These are phyloP conservation scores for Cordyceps sp. DNA, from an alignment of 2,329 filamentous ascomycete genomes.

Conservation along the genomic window DNA sequence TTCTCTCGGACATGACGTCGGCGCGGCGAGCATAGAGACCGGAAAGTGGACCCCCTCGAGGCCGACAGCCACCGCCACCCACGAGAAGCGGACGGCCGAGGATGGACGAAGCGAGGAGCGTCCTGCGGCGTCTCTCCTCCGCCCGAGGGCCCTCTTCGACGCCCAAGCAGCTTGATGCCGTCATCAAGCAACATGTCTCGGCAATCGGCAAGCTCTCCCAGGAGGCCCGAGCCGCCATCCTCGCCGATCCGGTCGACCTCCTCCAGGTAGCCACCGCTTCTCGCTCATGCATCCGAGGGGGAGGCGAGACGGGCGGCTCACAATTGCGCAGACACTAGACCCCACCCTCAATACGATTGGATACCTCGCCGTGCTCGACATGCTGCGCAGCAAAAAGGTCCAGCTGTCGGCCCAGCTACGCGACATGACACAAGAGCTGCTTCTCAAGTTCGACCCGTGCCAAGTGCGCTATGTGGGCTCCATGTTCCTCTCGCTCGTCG, in stretches of 20 bases:
- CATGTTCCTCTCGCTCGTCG: slow-evolving; percentile 26
- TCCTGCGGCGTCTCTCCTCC: slow-evolving; percentile 26
- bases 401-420: slow-evolving; percentile 16
- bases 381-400: slow-evolving; percentile 14
- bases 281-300: no score
- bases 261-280: slow-evolving; percentile 19
- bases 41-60: no score
- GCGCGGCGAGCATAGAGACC: no score
- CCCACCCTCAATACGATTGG: slow-evolving; percentile 33
- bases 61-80: neutral
- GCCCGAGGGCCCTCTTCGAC: slow-evolving; percentile 9
- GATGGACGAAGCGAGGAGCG: slow-evolving; percentile 13
- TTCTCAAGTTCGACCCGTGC: slow-evolving; percentile 29
- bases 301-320: no score
- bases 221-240: slow-evolving; percentile 14
- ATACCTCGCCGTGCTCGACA: slow-evolving; percentile 29
- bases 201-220: slow-evolving; percentile 20
- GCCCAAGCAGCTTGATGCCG: slow-evolving; percentile 20
- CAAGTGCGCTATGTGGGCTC: slow-evolving; percentile 35
- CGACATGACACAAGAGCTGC: slow-evolving; percentile 25
- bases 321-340: slow-evolving; percentile 22
- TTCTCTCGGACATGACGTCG: no score
- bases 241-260: slow-evolving; percentile 17
- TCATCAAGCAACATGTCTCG: slow-evolving; percentile 19
- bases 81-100: slow-evolving; percentile 5